Conservation (phyloP, 768 basidiomycete species). For the Sutorius australiensis region DNA sequence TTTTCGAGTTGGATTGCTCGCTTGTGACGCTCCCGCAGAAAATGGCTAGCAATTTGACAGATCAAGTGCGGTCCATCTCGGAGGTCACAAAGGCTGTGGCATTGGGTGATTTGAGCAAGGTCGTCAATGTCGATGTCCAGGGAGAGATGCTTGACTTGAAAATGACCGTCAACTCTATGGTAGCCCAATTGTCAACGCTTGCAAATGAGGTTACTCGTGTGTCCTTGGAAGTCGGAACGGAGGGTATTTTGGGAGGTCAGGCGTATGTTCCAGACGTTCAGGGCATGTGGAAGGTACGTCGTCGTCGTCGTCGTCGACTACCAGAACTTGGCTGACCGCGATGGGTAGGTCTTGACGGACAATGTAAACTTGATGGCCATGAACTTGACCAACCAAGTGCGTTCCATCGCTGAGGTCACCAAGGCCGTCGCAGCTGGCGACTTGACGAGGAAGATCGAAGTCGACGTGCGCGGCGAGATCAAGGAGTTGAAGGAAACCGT, state of each 20-base stretch:
- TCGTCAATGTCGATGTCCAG: slow-evolving; percentile 88
- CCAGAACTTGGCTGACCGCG: slow-evolving; percentile 12
- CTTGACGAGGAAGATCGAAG: slow-evolving; percentile 88
- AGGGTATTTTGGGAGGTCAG: slow-evolving; percentile 92
- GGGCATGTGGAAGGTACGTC: slow-evolving; percentile 85
- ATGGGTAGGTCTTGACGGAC: slow-evolving; percentile 54
- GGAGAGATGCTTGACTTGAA: slow-evolving; percentile 91
- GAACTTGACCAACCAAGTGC: slow-evolving; percentile 88
- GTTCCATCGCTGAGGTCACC: slow-evolving; percentile 87
- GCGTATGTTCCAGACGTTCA: slow-evolving; percentile 89
- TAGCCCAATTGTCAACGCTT: slow-evolving; percentile 64
- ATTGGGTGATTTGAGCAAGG: slow-evolving; percentile 75
- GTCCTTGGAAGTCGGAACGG: slow-evolving; percentile 86
- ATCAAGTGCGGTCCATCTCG: slow-evolving; percentile 89
- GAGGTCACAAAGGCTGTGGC: slow-evolving; percentile 80
- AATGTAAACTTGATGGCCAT: slow-evolving; percentile 89
- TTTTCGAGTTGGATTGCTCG: not conserved
- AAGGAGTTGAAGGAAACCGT: slow-evolving; percentile 87
- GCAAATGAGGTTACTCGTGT: slow-evolving; percentile 89
- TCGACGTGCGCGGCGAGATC: slow-evolving; percentile 91
- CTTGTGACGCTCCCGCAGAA: slow-evolving; percentile 43
- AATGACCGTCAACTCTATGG: slow-evolving; percentile 78
- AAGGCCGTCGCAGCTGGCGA: slow-evolving; percentile 94
- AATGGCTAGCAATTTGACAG: slow-evolving; percentile 83
- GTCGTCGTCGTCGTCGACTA: slow-evolving; percentile 8